phyloP scores from a whole-genome alignment of 129 eudicot genomes.

The Lonicera japonica region DNA sequence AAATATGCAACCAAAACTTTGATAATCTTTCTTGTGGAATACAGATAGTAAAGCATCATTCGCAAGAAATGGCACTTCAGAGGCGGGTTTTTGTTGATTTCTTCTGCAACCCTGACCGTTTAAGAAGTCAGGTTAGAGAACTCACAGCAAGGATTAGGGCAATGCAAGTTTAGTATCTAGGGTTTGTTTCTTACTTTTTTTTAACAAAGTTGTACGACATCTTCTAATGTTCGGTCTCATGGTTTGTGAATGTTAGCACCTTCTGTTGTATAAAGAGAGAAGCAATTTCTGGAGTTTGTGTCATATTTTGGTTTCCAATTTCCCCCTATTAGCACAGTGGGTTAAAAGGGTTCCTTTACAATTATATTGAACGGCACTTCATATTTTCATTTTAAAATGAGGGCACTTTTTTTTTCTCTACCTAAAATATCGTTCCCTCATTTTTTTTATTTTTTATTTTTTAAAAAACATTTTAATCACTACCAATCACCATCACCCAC shows the following conservation, averaged over 20 bases:
- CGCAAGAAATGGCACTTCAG: slow-evolving; percentile 82
- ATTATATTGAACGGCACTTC: no score
- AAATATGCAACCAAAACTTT: not conserved
- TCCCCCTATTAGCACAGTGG: no score
- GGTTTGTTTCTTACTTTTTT: not conserved
- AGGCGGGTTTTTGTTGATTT: slow-evolving; percentile 93
- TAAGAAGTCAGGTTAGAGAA: slow-evolving; percentile 82
- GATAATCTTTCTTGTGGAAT: not conserved
- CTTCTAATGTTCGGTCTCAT: not conserved
- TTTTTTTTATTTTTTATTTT: no score
- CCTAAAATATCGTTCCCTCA: no score
- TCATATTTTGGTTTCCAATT: no score
- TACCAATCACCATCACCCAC: no score
- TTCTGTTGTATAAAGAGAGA: not conserved
- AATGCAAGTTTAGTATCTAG: slow-evolving; percentile 46
- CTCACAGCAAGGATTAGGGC: slow-evolving; percentile 81
- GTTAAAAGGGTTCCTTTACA: no score
- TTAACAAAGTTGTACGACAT: not conserved
- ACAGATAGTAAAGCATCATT: slow-evolving; percentile 90
- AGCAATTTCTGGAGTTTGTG: not conserved
- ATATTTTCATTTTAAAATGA: no score
- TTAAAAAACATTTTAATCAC: no score
- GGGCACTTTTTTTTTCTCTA: no score
- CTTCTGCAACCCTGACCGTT: slow-evolving; percentile 84
- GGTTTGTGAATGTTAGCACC: not conserved